Percentiles rank a stretch among this genome's conserved stretches.
Evolutionary conservation across 495 filamentous ascomycete genomes (phyloP).

Genomic region (Hypoxylon subgilvum): DNA sequence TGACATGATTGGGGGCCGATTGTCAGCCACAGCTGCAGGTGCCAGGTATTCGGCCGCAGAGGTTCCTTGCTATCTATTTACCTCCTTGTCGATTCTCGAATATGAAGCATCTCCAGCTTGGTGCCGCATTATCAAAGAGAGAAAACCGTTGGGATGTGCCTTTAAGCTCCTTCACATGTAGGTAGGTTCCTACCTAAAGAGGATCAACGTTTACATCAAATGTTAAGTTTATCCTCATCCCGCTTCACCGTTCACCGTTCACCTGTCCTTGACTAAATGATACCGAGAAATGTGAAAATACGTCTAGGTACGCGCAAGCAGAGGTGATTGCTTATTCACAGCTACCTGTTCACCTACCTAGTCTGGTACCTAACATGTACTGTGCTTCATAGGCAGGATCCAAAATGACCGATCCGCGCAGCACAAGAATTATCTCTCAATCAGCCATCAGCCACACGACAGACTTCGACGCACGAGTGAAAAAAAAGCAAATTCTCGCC

Average conservation of each 20-base stretch:
- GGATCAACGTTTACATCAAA: too few species aligned
- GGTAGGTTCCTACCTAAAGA: not conserved
- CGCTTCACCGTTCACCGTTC: too few species aligned
- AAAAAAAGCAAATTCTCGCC: constrained; percentile 30
- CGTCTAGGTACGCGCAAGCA: too few species aligned
- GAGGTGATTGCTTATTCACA: constrained; percentile 15
- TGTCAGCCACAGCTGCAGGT: too few species aligned
- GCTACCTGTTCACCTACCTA: not conserved
- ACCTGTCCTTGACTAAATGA: too few species aligned
- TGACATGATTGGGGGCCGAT: not conserved
- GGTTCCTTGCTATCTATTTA: too few species aligned
- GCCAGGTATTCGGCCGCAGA: too few species aligned
- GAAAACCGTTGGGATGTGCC: not conserved
- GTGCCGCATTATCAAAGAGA: too few species aligned
- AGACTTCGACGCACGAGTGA: constrained; percentile 26
- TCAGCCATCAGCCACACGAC: constrained; percentile 44
- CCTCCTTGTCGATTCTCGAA: too few species aligned
- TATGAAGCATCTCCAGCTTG: too few species aligned
- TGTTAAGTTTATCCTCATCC: too few species aligned
- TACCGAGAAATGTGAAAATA: too few species aligned
- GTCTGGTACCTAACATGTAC: not conserved
- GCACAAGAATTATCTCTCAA: constrained; percentile 28
- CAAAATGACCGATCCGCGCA: constrained; percentile 28
- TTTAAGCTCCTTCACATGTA: not conserved
- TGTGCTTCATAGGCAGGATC: constrained; percentile 3